phyloP scores from a whole-genome alignment of 2,329 filamentous ascomycete species.

The Phaeosphaeria sp. region DNA sequence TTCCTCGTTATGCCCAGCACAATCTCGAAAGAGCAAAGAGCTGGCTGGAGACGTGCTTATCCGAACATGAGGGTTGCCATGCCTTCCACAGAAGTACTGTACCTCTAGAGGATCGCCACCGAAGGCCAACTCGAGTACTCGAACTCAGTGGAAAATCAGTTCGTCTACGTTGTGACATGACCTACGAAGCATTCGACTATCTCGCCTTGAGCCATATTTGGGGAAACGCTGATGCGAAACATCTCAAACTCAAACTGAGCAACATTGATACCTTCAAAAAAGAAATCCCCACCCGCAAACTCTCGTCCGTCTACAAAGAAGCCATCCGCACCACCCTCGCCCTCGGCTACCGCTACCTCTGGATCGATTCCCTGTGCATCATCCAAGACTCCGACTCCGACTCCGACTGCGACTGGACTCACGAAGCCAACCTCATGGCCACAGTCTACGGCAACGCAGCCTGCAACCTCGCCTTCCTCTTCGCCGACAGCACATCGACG shows the following conservation, averaged over 20 bases:
- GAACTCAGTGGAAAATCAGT: not conserved
- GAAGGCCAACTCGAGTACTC: slow-evolving; percentile 7
- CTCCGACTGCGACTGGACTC: slow-evolving; percentile 11
- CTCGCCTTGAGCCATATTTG: slow-evolving; percentile 19
- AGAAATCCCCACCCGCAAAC: not conserved
- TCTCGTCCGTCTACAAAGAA: slow-evolving; percentile 20
- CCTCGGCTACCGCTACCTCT: slow-evolving; percentile 24
- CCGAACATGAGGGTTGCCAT: slow-evolving; percentile 4
- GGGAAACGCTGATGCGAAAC: not conserved
- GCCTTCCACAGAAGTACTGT: slow-evolving; percentile 7
- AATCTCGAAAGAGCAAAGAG: slow-evolving; percentile 7
- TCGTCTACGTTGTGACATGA: slow-evolving; percentile 9
- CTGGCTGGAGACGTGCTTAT: slow-evolving; percentile 10
- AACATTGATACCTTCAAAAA: slow-evolving; percentile 4
- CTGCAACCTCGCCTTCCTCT: slow-evolving; percentile 17
- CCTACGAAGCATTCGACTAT: slow-evolving; percentile 6
- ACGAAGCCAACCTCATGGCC: slow-evolving; percentile 17
- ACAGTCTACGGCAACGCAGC: slow-evolving; percentile 17
- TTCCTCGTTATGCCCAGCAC: slow-evolving; percentile 2
- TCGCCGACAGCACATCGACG: not conserved
- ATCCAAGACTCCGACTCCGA: slow-evolving; percentile 29
- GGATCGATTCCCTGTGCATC: slow-evolving; percentile 36
- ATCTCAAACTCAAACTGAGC: not conserved
- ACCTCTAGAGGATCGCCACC: not conserved
- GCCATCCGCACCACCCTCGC: slow-evolving; percentile 14